Evolutionary conservation across 257 asterid genomes (phyloP).

Genomic region (Solanum chiquidenum): DNA sequence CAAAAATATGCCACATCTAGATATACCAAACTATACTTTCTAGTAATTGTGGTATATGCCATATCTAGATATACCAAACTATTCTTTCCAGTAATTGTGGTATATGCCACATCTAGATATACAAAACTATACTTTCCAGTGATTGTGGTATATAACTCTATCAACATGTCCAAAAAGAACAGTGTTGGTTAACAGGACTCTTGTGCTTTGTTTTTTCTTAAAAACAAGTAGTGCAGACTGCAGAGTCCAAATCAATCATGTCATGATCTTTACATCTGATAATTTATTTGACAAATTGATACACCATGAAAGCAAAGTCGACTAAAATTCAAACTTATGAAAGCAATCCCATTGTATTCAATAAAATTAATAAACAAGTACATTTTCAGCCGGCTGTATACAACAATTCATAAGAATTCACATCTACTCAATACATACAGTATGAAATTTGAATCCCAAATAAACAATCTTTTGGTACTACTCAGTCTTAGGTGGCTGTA

Average conservation of each 20-base stretch:
- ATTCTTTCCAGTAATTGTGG: neutral
- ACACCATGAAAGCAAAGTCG: neutral
- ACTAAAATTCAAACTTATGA: neutral
- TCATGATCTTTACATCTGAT: neutral
- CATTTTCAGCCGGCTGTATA: neutral
- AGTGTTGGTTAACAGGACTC: neutral
- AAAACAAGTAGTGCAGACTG: neutral
- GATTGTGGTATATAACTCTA: neutral
- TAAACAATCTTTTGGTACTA: too few relatives aligned
- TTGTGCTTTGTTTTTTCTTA: neutral
- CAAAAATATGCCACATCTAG: neutral
- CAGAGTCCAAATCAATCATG: neutral
- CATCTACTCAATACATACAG: neutral
- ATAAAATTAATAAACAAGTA: too few relatives aligned
- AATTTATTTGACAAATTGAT: neutral
- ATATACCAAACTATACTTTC: neutral
- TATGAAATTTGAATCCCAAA: too few relatives aligned
- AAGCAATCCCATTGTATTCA: neutral
- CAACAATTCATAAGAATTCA: neutral
- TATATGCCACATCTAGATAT: neutral
- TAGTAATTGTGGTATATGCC: neutral
- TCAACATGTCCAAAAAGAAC: neutral
- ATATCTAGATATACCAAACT: neutral
- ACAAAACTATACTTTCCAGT: neutral
- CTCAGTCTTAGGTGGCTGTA: too few relatives aligned